Conservation (phyloP, 1,284 basidiomycete genomes). For the Cryptococcus sp. region DNA sequence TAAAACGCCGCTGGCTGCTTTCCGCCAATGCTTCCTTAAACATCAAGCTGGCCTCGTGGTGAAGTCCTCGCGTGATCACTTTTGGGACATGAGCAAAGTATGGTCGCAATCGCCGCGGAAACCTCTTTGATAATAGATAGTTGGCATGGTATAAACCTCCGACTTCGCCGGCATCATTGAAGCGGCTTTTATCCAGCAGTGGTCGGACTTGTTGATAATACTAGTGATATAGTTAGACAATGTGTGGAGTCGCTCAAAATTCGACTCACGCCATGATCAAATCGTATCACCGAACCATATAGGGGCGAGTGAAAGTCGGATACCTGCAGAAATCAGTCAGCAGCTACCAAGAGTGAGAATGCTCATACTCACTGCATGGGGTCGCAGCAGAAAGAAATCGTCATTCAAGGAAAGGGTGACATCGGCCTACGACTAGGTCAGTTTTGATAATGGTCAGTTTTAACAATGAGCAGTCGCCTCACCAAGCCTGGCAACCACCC, state of each 20-base stretch:
- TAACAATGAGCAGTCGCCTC: background rate
- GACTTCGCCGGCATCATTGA: conserved; percentile 44
- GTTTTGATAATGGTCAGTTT: background rate
- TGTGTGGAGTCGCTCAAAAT: background rate
- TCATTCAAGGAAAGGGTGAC: conserved; percentile 46
- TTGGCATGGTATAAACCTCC: conserved; percentile 50
- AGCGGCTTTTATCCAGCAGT: conserved; percentile 27
- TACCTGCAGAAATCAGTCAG: conserved; percentile 16
- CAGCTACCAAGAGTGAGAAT: background rate
- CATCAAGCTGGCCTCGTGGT: conserved; percentile 49
- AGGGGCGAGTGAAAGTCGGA: conserved; percentile 48
- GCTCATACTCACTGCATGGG: conserved; percentile 32
- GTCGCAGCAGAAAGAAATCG: conserved; percentile 46
- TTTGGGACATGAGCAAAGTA: conserved; percentile 51
- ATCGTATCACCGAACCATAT: conserved; percentile 48
- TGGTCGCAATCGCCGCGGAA: conserved; percentile 42
- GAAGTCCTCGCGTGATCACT: conserved; percentile 44
- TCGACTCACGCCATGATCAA: conserved; percentile 37
- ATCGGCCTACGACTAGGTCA: conserved; percentile 23
- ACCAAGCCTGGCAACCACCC: conserved; percentile 48
- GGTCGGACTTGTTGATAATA: conserved; percentile 43
- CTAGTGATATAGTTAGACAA: conserved; percentile 4
- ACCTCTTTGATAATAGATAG: conserved; percentile 43
- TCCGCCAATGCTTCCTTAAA: conserved; percentile 39
- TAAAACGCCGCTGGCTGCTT: conserved; percentile 39